Base-by-base conservation (phyloP, 148 eudicot genomes). In the Fallopia convolvulus region DNA sequence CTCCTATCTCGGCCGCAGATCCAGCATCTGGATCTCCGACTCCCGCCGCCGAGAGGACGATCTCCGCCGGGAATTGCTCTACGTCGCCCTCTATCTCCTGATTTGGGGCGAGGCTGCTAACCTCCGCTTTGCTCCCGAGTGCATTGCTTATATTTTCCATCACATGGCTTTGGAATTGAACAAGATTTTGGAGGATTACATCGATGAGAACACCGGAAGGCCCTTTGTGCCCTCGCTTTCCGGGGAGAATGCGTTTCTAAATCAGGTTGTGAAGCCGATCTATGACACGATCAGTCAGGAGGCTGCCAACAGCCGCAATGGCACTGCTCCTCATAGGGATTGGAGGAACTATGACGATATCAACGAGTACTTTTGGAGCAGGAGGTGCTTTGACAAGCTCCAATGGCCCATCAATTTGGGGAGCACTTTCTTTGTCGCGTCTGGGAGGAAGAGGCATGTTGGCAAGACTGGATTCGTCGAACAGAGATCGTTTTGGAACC, bases 381-480 rank as follows among this genome's bases (percentile, higher is more conserved):
- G 88, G 84, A 93, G 98, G 84, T 94, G 98, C 74, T 90, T 94
- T 75, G 87, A 87, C 10, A 92, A 83, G 90, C 47, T 94, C 63
- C 86, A 86, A 60, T 94, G 98, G 98, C 98, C 97, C 0, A 79
- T 92, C 78, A 90, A 92, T 77, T 26, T 75, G 30, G 88, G 90
- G 42, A 88, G 97, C 74, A 92, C 84, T 39, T 94, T 94, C 77
- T 90, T 90, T 65, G 89, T 85, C 53, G 87, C 87, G 0, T 75
- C 86, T 0, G 83, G 82, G 13, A 85, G 82, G 79, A 88, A 83
- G 49, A 88, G 82, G 82, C 83, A 86, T 58, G 98, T 92, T 32
- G 98, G 98, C 36, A 94, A 94, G 85, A 94, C 98, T 0, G 97
- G 98, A 11, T 94, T 94, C 79, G 98, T 94, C 2, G 98, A 94